Conservation (phyloP, 768 basidiomycete species). For the Boletales sp. region DNA sequence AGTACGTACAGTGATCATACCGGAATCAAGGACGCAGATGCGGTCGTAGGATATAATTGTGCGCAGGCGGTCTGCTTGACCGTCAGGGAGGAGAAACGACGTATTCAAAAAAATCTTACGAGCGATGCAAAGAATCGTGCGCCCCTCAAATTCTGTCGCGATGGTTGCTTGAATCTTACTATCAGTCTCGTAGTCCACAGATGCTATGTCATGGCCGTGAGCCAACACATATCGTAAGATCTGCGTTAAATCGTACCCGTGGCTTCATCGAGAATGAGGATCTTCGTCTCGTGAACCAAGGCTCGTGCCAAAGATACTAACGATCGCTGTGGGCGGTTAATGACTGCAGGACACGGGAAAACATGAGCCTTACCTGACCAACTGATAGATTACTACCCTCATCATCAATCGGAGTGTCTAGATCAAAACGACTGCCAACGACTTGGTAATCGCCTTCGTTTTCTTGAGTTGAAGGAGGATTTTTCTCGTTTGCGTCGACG, state of each 20-base stretch:
- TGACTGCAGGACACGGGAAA: no score
- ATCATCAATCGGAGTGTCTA: slow-evolving; percentile 82
- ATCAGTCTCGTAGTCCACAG: slow-evolving; percentile 88
- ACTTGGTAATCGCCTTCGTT: slow-evolving; percentile 37
- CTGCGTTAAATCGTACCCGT: slow-evolving; percentile 45
- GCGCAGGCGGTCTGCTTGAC: slow-evolving; percentile 63
- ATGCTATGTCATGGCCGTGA: slow-evolving; percentile 41
- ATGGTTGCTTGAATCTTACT: slow-evolving; percentile 91
- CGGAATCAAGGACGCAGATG: slow-evolving; percentile 84
- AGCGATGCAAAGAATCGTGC: slow-evolving; percentile 84
- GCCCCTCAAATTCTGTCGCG: slow-evolving; percentile 74
- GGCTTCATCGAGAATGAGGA: slow-evolving; percentile 89
- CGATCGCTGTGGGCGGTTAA: slow-evolving; percentile 49
- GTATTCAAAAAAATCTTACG: slow-evolving; percentile 44
- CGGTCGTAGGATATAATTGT: slow-evolving; percentile 89
- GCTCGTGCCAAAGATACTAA: slow-evolving; percentile 88
- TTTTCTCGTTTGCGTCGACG: slow-evolving; percentile 47
- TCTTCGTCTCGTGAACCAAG: slow-evolving; percentile 78
- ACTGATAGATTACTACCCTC: slow-evolving; percentile 85
- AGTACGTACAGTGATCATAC: slow-evolving; percentile 60
- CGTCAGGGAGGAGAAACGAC: slow-evolving; percentile 1
- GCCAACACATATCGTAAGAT: neutral
- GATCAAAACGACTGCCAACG: slow-evolving; percentile 56
- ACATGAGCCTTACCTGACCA: slow-evolving; percentile 36
- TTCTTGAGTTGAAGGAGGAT: slow-evolving; percentile 27